phyloP scores from a whole-genome alignment of 371 early-diverging fungal genomes.

The Thermomucor indicae-seudaticae region DNA sequence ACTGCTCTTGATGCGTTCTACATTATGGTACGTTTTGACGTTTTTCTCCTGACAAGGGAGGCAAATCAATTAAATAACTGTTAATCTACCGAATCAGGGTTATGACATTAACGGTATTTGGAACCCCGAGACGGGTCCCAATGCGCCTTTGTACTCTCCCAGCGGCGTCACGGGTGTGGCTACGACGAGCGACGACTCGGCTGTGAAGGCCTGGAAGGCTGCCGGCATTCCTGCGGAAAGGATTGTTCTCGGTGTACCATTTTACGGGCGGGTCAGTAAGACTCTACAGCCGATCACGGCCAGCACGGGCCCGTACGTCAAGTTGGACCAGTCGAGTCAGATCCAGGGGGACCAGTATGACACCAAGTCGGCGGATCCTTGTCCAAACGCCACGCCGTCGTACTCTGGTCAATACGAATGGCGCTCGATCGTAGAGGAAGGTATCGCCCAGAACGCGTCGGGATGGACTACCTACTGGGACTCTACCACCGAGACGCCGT shows the following conservation, averaged over 20 bases:
- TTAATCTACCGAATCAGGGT: conserved; percentile 21
- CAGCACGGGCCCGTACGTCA: conserved; percentile 1
- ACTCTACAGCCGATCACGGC: conserved; percentile 3
- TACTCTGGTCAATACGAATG: conserved; percentile 24
- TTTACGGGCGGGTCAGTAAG: conserved; percentile 47
- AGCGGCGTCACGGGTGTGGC: conserved; percentile 5
- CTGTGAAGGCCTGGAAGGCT: conserved; percentile 43
- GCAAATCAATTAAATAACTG: conserved; percentile 10
- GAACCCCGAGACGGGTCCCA: conserved; percentile 41
- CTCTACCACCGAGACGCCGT: conserved; percentile 44
- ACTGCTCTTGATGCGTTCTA: conserved; percentile 16
- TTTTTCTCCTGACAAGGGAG: conserved; percentile 31
- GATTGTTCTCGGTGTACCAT: conserved; percentile 54
- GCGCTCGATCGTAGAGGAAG: conserved; percentile 17
- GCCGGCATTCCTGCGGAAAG: conserved; percentile 55
- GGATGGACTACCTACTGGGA: conserved; percentile 37
- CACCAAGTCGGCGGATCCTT: conserved; percentile 8
- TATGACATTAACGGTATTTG: conserved; percentile 37
- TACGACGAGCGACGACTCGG: conserved; percentile 15
- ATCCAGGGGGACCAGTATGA: conserved; percentile 23
- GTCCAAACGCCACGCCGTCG: conserved; percentile 4
- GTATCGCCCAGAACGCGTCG: conserved; percentile 15
- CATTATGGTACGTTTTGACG: conserved; percentile 19
- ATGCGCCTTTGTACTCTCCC: conserved; percentile 52
- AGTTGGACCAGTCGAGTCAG: conserved; percentile 1